phyloP scores from a whole-genome alignment of 2,329 filamentous ascomycete species.

The Gyromitra esculenta region DNA sequence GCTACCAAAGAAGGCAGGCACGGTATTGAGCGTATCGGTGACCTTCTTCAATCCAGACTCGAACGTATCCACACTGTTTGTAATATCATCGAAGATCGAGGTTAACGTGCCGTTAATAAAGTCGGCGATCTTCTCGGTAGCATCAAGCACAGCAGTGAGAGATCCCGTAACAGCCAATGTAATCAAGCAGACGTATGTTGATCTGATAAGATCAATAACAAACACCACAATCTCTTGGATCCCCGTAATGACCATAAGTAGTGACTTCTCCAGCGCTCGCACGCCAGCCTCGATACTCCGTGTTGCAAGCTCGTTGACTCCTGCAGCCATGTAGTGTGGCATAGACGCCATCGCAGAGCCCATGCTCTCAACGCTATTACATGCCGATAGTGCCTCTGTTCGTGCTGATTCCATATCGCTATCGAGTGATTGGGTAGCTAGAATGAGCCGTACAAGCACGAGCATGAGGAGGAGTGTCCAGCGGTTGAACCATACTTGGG shows the following conservation, averaged over 20 bases:
- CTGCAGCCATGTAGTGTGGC: conserved; percentile 91
- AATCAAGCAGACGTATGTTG: conserved; percentile 89
- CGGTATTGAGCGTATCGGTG: conserved; percentile 67
- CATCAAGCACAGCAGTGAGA: conserved; percentile 73
- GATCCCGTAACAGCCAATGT: conserved; percentile 82
- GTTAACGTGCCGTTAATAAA: conserved; percentile 69
- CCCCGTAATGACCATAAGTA: conserved; percentile 80
- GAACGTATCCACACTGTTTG: conserved; percentile 67
- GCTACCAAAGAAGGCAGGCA: conserved; percentile 65
- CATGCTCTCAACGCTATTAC: conserved; percentile 88
- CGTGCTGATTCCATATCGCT: conserved; percentile 79
- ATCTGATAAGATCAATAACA: conserved; percentile 88
- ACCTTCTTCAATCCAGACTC: conserved; percentile 67
- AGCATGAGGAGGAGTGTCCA: conserved; percentile 93
- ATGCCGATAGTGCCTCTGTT: conserved; percentile 83
- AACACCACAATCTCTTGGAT: conserved; percentile 91
- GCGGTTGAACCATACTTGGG: conserved; percentile 96
- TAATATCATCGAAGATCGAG: conserved; percentile 64
- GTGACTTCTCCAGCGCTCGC: conserved; percentile 78
- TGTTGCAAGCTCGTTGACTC: conserved; percentile 86
- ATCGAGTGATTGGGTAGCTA: conserved; percentile 78
- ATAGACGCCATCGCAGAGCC: conserved; percentile 97
- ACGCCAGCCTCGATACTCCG: conserved; percentile 82
- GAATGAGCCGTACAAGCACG: conserved; percentile 80
- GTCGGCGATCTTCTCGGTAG: conserved; percentile 70